Evolutionary conservation across 768 basidiomycete species (phyloP).

Genomic region (Collybiopsis confluens): DNA sequence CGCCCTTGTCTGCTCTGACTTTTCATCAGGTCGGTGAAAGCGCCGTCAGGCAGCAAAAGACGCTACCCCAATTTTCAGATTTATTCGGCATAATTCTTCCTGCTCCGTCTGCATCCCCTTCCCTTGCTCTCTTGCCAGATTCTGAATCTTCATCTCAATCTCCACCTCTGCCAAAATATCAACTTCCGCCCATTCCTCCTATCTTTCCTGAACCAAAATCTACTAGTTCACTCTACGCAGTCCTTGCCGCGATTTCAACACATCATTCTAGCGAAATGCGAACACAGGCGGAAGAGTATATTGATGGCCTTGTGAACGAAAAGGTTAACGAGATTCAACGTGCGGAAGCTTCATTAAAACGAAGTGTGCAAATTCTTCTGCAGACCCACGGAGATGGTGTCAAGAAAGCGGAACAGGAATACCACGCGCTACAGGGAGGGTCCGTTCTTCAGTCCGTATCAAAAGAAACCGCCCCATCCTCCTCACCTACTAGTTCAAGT

Average conservation of each 20-base stretch:
- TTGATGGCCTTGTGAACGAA: slow-evolving; percentile 32
- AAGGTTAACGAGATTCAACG: slow-evolving; percentile 36
- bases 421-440: slow-evolving; percentile 3
- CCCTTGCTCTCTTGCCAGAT: not conserved
- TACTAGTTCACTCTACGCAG: slow-evolving; percentile 43
- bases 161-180: slow-evolving; percentile 7
- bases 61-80: slow-evolving; percentile 1
- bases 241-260: slow-evolving; percentile 38
- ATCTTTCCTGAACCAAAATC: slow-evolving; percentile 50
- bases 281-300: slow-evolving; percentile 36
- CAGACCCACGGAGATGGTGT: slow-evolving; percentile 32
- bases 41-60: not conserved
- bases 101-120: not conserved
- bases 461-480: not conserved
- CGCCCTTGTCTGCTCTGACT: not conserved
- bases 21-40: slow-evolving; percentile 3
- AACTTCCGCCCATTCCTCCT: slow-evolving; percentile 35
- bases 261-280: slow-evolving; percentile 35
- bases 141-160: not conserved
- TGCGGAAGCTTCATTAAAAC: slow-evolving; percentile 34
- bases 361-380: slow-evolving; percentile 44
- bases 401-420: slow-evolving; percentile 27
- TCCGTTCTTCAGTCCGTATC: not conserved
- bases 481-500: slow-evolving; percentile 6
- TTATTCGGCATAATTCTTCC: slow-evolving; percentile 7